Conservation (phyloP, 768 basidiomycete species). For the Cystoderma amianthinum region DNA sequence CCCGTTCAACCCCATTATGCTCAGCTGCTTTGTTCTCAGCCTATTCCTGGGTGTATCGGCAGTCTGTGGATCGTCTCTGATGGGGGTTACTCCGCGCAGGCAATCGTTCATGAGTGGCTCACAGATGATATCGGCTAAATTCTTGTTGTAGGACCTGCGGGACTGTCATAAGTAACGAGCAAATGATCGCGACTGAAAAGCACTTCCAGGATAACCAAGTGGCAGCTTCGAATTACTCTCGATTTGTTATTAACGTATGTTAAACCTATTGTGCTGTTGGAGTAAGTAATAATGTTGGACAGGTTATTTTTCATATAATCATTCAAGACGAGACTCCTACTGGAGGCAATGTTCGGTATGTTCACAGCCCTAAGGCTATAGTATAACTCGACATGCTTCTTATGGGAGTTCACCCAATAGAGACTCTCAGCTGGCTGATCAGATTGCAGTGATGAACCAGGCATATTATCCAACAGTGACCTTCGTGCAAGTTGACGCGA, state of each 20-base stretch:
- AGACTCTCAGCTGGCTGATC: conserved; percentile 24
- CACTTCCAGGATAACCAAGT: conserved; percentile 35
- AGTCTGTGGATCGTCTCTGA: conserved; percentile 20
- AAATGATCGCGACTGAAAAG: conserved; percentile 27
- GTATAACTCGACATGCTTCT: conserved; percentile 2
- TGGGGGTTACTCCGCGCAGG: conserved; percentile 13
- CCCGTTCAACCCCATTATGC: conserved; percentile 11
- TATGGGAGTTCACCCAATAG: conserved; percentile 11
- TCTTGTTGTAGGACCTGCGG: conserved; percentile 27
- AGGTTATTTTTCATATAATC: conserved; percentile 26
- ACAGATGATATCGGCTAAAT: neutral
- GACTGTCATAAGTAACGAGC: conserved; percentile 24
- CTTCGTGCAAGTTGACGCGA: conserved; percentile 34
- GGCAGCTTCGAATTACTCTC: conserved; percentile 6
- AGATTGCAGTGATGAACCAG: conserved; percentile 34
- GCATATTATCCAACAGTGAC: conserved; percentile 31
- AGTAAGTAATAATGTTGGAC: conserved; percentile 1
- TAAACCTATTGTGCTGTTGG: neutral
- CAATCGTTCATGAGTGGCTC: neutral
- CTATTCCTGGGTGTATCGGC: conserved; percentile 17
- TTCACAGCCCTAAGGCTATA: neutral
- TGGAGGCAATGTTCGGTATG: conserved; percentile 35
- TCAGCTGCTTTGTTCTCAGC: conserved; percentile 15
- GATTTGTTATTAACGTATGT: conserved; percentile 11
- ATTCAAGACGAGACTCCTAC: conserved; percentile 17